These are phyloP conservation scores for Alloascoidea hylecoeti DNA, from an alignment of 805 yeast genomes.

Conservation along the genomic window DNA sequence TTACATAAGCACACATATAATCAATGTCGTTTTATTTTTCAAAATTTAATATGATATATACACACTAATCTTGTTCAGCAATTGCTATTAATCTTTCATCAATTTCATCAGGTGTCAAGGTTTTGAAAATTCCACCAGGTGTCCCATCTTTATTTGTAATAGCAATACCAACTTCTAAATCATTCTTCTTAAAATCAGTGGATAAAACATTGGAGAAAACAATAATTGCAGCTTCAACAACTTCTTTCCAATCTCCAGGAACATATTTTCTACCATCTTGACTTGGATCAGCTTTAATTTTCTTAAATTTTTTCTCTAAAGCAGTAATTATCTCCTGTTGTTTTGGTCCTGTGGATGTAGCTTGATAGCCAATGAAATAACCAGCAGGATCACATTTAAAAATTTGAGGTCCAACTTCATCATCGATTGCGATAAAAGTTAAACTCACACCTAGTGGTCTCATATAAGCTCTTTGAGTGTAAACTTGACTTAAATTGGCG, in stretches of 20 bases:
- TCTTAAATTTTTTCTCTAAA: conserved; percentile 82
- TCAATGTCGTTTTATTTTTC: too few species aligned
- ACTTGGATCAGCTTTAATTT: conserved; percentile 25
- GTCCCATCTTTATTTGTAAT: conserved; percentile 30
- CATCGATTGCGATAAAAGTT: conserved; percentile 80
- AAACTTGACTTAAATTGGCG: conserved; percentile 91
- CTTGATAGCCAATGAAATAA: conserved; percentile 79
- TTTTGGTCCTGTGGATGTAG: conserved; percentile 92
- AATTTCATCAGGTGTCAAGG: conserved; percentile 72
- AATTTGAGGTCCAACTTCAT: conserved; percentile 77
- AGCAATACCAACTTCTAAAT: conserved; percentile 88
- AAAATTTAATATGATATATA: too few species aligned
- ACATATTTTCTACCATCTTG: conserved; percentile 31
- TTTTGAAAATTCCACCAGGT: conserved; percentile 30
- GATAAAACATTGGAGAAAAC: conserved; percentile 79
- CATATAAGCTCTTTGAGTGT: conserved; percentile 97
- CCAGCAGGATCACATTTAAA: conserved; percentile 98
- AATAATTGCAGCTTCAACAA: conserved; percentile 80
- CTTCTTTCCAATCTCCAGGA: conserved; percentile 76
- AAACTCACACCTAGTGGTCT: conserved; percentile 93
- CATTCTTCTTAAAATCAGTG: conserved; percentile 88
- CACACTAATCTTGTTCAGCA: conserved; percentile 93
- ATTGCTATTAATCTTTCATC: conserved; percentile 89
- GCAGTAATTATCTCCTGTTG: conserved; percentile 91
- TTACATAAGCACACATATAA: too few species aligned